Conservation (phyloP, 2,329 filamentous ascomycete species). For the Fusarium burgessii region DNA sequence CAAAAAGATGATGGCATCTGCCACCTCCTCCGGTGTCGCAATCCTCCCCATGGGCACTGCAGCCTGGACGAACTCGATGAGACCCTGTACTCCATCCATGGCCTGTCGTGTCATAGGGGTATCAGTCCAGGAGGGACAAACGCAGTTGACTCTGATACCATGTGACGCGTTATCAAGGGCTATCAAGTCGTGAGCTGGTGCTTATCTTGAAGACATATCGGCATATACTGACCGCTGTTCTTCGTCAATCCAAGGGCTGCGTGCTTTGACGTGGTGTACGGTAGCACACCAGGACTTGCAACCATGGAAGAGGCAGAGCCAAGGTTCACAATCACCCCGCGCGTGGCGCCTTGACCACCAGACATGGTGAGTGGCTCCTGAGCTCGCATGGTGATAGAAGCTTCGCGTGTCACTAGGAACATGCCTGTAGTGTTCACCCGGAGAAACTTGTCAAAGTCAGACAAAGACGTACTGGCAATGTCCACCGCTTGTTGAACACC, state of each 20-base stretch:
- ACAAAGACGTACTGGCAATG: not conserved
- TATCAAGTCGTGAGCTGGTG: accelerated
- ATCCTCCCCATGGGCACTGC: not conserved
- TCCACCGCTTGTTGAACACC: not conserved
- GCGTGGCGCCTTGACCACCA: accelerated
- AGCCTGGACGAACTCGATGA: not conserved
- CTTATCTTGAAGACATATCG: not conserved
- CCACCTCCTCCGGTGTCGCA: not conserved
- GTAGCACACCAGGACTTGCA: not conserved
- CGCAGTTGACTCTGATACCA: not conserved
- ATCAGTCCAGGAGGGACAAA: not conserved
- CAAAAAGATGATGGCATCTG: not conserved
- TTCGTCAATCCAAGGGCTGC: not conserved
- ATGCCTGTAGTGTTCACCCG: not conserved
- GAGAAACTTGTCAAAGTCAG: not conserved
- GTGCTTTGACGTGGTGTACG: not conserved
- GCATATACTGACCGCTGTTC: not conserved
- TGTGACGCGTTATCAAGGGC: not conserved
- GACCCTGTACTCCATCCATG: not conserved
- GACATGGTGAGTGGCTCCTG: not conserved
- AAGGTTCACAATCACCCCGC: not conserved
- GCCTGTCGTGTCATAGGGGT: not conserved
- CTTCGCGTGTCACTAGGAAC: not conserved
- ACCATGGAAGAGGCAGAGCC: not conserved
- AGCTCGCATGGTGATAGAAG: not conserved